Evolutionary conservation across 129 eudicot species (phyloP).

Genomic region (Arctium minus): DNA sequence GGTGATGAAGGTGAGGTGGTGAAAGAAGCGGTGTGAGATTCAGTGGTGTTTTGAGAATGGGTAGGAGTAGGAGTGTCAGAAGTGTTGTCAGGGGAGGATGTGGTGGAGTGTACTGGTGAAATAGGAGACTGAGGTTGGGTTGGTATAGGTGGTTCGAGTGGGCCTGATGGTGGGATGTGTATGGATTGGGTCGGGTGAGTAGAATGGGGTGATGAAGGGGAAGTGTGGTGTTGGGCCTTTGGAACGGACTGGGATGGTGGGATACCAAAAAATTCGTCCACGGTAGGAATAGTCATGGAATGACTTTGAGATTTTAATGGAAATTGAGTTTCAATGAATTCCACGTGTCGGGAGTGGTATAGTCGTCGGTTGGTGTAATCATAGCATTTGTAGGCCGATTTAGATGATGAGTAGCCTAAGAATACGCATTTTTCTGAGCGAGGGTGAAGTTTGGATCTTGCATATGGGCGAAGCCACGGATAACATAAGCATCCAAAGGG

Average conservation of each 20-base stretch:
- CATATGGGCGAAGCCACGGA: constrained; percentile 15
- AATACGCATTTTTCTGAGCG: constrained; percentile 12
- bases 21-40: too few relatives aligned
- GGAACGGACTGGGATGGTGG: too few relatives aligned
- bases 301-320: not conserved
- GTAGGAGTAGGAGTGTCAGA: not conserved
- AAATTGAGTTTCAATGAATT: constrained; percentile 20
- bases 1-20: too few relatives aligned
- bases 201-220: too few relatives aligned
- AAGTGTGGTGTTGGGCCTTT: too few relatives aligned
- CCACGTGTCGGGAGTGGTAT: constrained; percentile 29
- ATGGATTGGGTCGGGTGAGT: not conserved
- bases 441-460: constrained; percentile 7
- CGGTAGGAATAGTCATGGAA: not conserved
- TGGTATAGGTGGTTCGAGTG: not conserved
- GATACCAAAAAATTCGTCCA: too few relatives aligned
- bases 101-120: not conserved
- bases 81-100: not conserved
- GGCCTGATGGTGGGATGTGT: constrained; percentile 4
- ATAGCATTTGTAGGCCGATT: constrained; percentile 21
- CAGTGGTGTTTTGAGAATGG: too few relatives aligned
- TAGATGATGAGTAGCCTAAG: constrained; percentile 22
- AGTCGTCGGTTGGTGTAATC: constrained; percentile 1
- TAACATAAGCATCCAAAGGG: constrained; percentile 28
- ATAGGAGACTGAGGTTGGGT: not conserved